Base-by-base conservation (phyloP, 1,139 yeast genomes). In the Petasospora rhodanensis region DNA sequence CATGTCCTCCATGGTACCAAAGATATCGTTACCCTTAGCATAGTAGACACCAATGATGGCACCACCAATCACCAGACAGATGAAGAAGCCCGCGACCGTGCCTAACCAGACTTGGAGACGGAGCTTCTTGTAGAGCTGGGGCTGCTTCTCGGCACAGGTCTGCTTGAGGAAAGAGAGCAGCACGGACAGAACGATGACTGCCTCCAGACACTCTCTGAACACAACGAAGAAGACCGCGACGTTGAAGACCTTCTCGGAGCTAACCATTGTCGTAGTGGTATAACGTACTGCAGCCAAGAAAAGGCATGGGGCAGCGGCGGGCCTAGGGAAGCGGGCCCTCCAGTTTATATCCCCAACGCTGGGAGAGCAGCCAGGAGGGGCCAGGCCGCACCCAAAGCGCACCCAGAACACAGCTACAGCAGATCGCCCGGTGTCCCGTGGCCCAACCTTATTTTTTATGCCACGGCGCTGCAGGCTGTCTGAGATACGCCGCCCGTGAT, bases 101-200 rank as follows among this genome's bases (percentile, higher is more conserved):
- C 96, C 96, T 2, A 73, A 52, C 95, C 96, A 87, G 5, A 87
- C 87, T 57, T 87, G 96, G 23, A 68, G 52, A 32, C 70, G 68
- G 34, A 85, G 62, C 34, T 58, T 55, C 32, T 53, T 55, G 49
- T 68, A 62, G 11, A 63, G 42, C 9, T 35, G 31, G 19, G 37
- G 28, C 35, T 46, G 51, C 29, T 40, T 34, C 11, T 40, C 29
- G 14, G 64, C 66, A 46, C 63, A 56, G 16, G 68, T 54, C 55
- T 82, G 93, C 50, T 79, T 77, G 45, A 86, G 67, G 59, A 86
- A 86, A 14, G 95, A 83, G 34, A 86, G 67, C 35, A 86, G 63
- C 18, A 87, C 96, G 13, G 95, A 85, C 19, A 86, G 79, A 54
- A 86, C 79, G 37, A 86, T 78, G 21, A 91, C 94, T 11, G 95